phyloP scores from a whole-genome alignment of 2,329 filamentous ascomycete species.

The Verticillium longisporum region DNA sequence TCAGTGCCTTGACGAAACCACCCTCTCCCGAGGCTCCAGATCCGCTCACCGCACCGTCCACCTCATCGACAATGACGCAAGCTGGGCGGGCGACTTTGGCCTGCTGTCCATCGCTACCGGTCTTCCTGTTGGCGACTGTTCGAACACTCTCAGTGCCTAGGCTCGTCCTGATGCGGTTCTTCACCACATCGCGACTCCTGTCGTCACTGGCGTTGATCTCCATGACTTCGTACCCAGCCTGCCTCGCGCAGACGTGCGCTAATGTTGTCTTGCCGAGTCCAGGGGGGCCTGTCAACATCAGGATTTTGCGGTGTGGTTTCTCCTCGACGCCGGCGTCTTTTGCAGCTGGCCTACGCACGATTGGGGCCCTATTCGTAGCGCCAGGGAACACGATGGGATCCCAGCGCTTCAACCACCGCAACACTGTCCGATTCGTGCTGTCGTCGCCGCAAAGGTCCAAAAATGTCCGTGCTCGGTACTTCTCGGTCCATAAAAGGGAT shows the following conservation, averaged over 20 bases:
- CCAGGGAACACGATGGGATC: conserved; percentile 88
- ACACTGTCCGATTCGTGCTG: conserved; percentile 79
- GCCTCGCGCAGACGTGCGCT: conserved; percentile 89
- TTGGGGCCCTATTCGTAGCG: conserved; percentile 50
- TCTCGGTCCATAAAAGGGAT: conserved; percentile 86
- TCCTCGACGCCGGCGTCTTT: conserved; percentile 54
- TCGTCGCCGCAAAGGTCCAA: conserved; percentile 94
- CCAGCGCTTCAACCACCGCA: conserved; percentile 93
- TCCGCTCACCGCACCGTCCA: conserved; percentile 86
- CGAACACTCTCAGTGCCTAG: conserved; percentile 93
- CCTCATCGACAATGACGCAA: conserved; percentile 92
- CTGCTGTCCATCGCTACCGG: conserved; percentile 39
- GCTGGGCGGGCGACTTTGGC: conserved; percentile 76
- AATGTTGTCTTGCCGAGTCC: conserved; percentile 94
- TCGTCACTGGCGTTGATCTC: conserved; percentile 99
- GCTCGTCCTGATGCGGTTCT: conserved; percentile 82
- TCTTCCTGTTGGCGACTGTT: conserved; percentile 56
- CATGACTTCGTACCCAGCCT: conserved; percentile 92
- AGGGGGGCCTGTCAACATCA: conserved; percentile 85
- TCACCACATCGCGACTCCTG: conserved; percentile 81
- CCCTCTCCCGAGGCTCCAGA: conserved; percentile 75
- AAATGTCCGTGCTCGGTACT: conserved; percentile 88
- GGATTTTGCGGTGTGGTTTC: conserved; percentile 75
- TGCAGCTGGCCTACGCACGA: conserved; percentile 31
- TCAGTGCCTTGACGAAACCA: conserved; percentile 89